phyloP scores from a whole-genome alignment of 495 filamentous ascomycete genomes.

The Neurospora hispaniola region DNA sequence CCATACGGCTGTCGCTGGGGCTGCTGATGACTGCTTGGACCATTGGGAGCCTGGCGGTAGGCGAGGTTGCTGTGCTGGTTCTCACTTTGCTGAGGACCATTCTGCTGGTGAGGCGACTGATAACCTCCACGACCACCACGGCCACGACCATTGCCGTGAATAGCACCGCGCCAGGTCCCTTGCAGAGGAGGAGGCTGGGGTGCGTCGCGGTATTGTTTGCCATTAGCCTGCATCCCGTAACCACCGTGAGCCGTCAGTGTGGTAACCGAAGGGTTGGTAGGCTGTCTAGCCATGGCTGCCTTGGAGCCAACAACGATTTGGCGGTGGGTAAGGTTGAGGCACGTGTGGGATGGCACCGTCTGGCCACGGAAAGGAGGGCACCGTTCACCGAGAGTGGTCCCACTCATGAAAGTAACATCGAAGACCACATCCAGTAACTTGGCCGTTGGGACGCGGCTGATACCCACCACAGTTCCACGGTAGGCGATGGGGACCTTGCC shows the following conservation, averaged over 20 bases:
- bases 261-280: constrained; percentile 41
- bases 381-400: constrained; percentile 75
- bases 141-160: constrained; percentile 29
- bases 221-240: constrained; percentile 42
- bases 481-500: constrained; percentile 92
- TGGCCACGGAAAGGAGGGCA: constrained; percentile 95
- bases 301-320: constrained; percentile 71
- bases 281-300: constrained; percentile 50
- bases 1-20: constrained; percentile 11
- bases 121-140: constrained; percentile 26
- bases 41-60: constrained; percentile 20
- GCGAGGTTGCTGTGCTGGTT: constrained; percentile 33
- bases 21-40: constrained; percentile 7
- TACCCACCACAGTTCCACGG: constrained; percentile 83
- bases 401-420: constrained; percentile 91
- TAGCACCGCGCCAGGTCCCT: constrained; percentile 62
- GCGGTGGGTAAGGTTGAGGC: constrained; percentile 75
- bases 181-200: constrained; percentile 55
- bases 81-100: constrained; percentile 23
- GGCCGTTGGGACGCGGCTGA: constrained; percentile 71
- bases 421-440: constrained; percentile 86
- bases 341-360: constrained; percentile 70
- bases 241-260: constrained; percentile 42
- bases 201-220: constrained; percentile 60
- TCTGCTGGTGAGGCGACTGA: constrained; percentile 10